These are phyloP conservation scores for Linderniella brevidens DNA, from an alignment of 257 asterid genomes.

Conservation along the genomic window DNA sequence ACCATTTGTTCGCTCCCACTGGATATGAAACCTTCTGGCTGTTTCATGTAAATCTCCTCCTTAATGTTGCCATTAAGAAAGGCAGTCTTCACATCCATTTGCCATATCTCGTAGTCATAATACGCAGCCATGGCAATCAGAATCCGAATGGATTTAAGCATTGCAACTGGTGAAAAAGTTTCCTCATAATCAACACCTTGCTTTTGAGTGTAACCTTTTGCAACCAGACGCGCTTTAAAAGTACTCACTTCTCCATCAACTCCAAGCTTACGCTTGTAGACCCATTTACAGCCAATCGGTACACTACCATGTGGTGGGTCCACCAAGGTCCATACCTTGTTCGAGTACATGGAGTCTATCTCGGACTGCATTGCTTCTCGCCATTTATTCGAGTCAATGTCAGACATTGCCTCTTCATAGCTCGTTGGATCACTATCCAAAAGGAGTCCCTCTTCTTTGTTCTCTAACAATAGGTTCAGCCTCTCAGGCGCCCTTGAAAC, in stretches of 20 bases:
- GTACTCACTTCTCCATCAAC: background rate
- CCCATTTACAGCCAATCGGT: background rate
- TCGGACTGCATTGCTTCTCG: background rate
- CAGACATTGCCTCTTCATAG: background rate
- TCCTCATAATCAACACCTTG: too few relatives aligned
- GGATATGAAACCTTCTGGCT: background rate
- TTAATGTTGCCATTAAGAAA: background rate
- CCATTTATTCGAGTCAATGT: background rate
- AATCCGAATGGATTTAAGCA: background rate
- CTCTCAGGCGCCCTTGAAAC: background rate
- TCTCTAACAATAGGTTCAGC: background rate
- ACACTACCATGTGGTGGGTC: background rate
- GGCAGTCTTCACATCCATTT: conserved; percentile 2
- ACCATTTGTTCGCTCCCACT: background rate
- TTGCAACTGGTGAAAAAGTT: background rate
- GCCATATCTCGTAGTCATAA: background rate
- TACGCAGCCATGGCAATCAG: background rate
- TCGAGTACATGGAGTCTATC: conserved; percentile 1
- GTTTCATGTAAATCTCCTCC: background rate
- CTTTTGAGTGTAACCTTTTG: background rate
- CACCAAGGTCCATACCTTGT: background rate
- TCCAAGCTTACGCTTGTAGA: background rate
- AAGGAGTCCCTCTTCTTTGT: background rate
- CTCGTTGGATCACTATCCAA: background rate
- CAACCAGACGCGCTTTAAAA: background rate